Conservation (phyloP, 192 early-diverging fungal species). For the Mortierella hygrophila region DNA sequence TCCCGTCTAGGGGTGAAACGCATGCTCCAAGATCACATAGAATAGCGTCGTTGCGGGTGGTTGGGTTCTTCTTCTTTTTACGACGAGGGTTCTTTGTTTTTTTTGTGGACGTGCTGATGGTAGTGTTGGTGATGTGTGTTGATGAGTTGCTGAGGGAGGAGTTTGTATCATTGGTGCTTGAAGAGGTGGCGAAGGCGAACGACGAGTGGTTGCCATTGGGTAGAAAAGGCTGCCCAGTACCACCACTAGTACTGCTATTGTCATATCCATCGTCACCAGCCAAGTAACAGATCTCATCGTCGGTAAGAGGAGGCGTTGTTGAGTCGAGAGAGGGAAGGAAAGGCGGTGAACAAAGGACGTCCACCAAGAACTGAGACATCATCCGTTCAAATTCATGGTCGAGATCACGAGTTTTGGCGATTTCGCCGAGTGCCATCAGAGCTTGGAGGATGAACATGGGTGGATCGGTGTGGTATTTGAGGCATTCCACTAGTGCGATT, state of each 20-base stretch:
- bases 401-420: background rate
- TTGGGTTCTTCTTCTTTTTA: background rate
- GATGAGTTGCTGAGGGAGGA: background rate
- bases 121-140: background rate
- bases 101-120: background rate
- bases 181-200: background rate
- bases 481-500: background rate
- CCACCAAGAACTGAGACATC: background rate
- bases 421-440: background rate
- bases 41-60: background rate
- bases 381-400: background rate
- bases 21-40: background rate
- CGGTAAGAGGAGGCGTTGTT: background rate
- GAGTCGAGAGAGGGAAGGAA: background rate
- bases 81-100: background rate
- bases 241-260: background rate
- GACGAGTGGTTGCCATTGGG: background rate
- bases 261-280: background rate
- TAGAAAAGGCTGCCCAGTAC: background rate
- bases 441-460: conserved; percentile 2
- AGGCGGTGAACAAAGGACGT: background rate
- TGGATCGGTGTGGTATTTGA: background rate
- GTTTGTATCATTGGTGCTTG: background rate
- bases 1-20: background rate
- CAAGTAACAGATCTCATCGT: background rate